Evolutionary conservation across 805 yeast genomes (phyloP).

Genomic region (Yarrowia sp.): DNA sequence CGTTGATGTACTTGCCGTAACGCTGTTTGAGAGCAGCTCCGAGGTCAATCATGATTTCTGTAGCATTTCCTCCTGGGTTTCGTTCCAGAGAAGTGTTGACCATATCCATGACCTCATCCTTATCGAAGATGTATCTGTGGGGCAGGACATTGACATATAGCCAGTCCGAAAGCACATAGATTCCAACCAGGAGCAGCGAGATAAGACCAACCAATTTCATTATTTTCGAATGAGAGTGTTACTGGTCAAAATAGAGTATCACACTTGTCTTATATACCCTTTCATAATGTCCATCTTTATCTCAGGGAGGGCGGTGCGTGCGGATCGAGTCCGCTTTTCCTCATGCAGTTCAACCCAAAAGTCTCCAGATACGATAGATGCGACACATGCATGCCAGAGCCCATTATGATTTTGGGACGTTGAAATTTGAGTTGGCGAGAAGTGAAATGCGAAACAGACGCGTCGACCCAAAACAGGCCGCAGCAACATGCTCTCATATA

Average conservation of each 20-base stretch:
- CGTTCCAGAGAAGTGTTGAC: constrained; percentile 50
- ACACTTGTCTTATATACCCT: not conserved
- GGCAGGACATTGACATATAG: constrained; percentile 50
- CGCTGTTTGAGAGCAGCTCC: constrained; percentile 53
- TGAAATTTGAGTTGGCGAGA: not conserved
- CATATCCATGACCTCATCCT: constrained; percentile 53
- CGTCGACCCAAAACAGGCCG: not conserved
- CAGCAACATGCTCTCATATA: constrained; percentile 8
- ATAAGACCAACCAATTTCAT: constrained; percentile 29
- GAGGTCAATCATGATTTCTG: constrained; percentile 60
- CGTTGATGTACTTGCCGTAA: constrained; percentile 75
- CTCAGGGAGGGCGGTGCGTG: not conserved
- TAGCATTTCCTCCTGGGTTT: constrained; percentile 44
- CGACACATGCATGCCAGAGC: not conserved
- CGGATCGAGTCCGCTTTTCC: not conserved
- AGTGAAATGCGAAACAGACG: not conserved
- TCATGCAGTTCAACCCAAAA: not conserved
- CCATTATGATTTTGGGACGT: not conserved
- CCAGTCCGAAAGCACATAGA: constrained; percentile 30
- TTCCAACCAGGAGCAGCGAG: constrained; percentile 28
- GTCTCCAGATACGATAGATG: not conserved
- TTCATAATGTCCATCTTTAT: no score
- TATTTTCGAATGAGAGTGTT: no score
- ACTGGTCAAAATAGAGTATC: not conserved
- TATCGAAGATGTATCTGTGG: constrained; percentile 64